Conservation (phyloP, 176 grass and related monocot genomes). For the Bonia amplexicaulis region DNA sequence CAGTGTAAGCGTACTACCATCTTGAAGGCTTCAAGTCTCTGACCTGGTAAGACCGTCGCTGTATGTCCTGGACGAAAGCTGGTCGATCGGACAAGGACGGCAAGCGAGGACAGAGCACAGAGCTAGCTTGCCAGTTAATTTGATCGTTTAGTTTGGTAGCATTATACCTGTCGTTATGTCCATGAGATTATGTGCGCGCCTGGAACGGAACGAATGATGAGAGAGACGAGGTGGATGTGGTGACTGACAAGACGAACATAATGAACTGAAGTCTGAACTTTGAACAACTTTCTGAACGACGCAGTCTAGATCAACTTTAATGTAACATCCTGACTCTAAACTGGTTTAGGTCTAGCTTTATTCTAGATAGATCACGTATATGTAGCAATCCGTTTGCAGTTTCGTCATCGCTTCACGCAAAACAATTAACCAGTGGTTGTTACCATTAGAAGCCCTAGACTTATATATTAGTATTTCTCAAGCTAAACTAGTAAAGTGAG, state of each 20-base stretch:
- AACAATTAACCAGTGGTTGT: too few species aligned
- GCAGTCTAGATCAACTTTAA: too few species aligned
- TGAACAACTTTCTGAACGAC: neutral
- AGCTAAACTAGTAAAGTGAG: too few species aligned
- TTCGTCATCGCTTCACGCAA: too few species aligned
- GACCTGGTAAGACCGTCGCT: constrained; percentile 25
- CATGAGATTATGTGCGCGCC: neutral
- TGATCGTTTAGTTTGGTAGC: neutral
- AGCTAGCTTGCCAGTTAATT: neutral
- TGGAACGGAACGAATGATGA: neutral
- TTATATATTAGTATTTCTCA: too few species aligned
- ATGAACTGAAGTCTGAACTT: too few species aligned
- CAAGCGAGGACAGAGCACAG: neutral
- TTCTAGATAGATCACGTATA: too few species aligned
- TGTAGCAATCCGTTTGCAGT: too few species aligned
- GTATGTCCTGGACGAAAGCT: neutral
- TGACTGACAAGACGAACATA: neutral
- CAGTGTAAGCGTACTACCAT: neutral
- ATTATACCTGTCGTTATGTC: neutral
- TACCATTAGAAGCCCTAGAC: too few species aligned
- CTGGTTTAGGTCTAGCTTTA: too few species aligned
- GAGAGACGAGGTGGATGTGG: neutral
- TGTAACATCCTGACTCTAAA: too few species aligned
- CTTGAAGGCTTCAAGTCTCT: constrained; percentile 31
- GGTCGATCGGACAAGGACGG: constrained; percentile 7